Conservation (phyloP, 2,329 filamentous ascomycete genomes). For the Ophiosphaerella narmari region DNA sequence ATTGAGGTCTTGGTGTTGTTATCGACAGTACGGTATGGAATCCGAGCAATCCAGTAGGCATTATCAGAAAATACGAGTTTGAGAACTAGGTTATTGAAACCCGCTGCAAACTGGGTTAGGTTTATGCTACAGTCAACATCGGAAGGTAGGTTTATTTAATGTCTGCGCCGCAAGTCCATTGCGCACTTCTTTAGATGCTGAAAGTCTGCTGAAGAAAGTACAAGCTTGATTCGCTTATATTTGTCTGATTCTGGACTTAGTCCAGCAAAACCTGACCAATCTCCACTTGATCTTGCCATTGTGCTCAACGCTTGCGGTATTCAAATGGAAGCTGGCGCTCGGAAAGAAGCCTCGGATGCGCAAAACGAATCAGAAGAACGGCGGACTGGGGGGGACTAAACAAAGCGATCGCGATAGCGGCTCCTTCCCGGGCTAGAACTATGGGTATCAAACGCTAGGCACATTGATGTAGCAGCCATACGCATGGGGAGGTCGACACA, state of each 20-base stretch:
- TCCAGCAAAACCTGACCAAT: slow-evolving; percentile 14
- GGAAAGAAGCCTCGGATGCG: no score
- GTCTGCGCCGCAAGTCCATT: slow-evolving; percentile 8
- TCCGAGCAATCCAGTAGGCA: slow-evolving; percentile 17
- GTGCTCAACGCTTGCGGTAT: not conserved
- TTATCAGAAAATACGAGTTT: slow-evolving; percentile 17
- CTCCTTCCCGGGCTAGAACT: no score
- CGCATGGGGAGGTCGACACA: no score
- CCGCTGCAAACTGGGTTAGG: slow-evolving; percentile 34
- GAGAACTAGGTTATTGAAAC: slow-evolving; percentile 36
- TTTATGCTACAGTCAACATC: slow-evolving; percentile 42
- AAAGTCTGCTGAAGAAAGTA: slow-evolving; percentile 17
- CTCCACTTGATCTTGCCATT: slow-evolving; percentile 19
- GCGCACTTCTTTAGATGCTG: slow-evolving; percentile 14
- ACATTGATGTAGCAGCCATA: no score
- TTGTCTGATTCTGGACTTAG: slow-evolving; percentile 10
- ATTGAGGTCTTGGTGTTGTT: slow-evolving; percentile 14
- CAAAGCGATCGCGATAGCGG: no score
- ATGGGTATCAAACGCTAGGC: no score
- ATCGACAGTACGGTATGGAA: slow-evolving; percentile 16
- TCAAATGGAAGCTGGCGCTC: no score
- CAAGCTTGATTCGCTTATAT: slow-evolving; percentile 15
- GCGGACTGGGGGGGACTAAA: no score
- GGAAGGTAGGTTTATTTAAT: slow-evolving; percentile 3
- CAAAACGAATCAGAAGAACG: no score